These are phyloP conservation scores for Ganoderma lingzhi DNA, from an alignment of 1,284 basidiomycete species.

Conservation along the genomic window DNA sequence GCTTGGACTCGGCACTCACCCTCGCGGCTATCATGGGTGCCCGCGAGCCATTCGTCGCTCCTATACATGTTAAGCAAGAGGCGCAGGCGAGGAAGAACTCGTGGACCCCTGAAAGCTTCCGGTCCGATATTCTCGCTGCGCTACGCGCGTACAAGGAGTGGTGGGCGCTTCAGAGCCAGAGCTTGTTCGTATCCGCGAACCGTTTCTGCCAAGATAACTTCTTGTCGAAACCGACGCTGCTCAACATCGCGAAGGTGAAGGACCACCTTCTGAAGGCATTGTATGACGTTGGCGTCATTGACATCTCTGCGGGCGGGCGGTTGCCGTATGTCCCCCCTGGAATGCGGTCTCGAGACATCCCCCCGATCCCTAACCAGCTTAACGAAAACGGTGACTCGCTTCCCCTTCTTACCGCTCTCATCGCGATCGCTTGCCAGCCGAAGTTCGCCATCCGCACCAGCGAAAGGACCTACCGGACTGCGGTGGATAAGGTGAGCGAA, in stretches of 20 bases:
- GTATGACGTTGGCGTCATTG: constrained; percentile 84
- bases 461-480: constrained; percentile 80
- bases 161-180: constrained; percentile 74
- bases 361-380: constrained; percentile 69
- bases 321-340: constrained; percentile 36
- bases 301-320: constrained; percentile 75
- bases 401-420: constrained; percentile 87
- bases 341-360: constrained; percentile 40
- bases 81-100: constrained; percentile 78
- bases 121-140: constrained; percentile 87
- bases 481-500: constrained; percentile 80
- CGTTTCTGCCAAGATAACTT: constrained; percentile 90
- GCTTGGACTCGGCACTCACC: constrained; percentile 89
- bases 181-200: constrained; percentile 72
- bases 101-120: constrained; percentile 84
- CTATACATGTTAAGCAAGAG: constrained; percentile 73
- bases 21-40: constrained; percentile 91
- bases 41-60: constrained; percentile 91
- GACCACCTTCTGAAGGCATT: constrained; percentile 82
- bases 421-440: constrained; percentile 90
- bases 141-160: constrained; percentile 87
- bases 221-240: constrained; percentile 84
- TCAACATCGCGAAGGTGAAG: constrained; percentile 89
- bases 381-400: constrained; percentile 81
- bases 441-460: constrained; percentile 91